These are phyloP conservation scores for Cladorrhinum sp. DNA, from an alignment of 2,329 filamentous ascomycete species.

Conservation along the genomic window DNA sequence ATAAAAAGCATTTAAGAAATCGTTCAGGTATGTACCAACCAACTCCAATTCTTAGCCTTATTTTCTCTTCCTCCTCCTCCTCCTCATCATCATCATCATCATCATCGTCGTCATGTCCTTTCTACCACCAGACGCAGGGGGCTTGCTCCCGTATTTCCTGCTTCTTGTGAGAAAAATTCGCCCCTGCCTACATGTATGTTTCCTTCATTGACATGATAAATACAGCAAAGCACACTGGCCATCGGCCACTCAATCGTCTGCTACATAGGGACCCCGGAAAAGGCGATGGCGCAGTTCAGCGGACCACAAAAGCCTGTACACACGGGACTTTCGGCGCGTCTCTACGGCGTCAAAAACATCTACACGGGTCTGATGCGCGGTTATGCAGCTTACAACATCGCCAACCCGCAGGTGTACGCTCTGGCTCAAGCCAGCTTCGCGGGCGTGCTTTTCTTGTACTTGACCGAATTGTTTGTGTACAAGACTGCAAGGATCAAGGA, in stretches of 20 bases:
- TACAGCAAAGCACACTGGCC: neutral
- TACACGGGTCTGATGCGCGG: slow-evolving; percentile 35
- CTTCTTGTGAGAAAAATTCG: slow-evolving; percentile 25
- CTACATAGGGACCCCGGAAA: slow-evolving; percentile 25
- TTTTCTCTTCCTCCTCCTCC: neutral
- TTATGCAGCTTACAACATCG: slow-evolving; percentile 36
- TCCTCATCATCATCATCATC: neutral
- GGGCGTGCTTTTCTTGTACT: slow-evolving; percentile 33
- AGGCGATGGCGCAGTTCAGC: slow-evolving; percentile 29
- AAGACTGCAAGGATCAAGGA: slow-evolving; percentile 28
- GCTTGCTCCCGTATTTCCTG: slow-evolving; percentile 32
- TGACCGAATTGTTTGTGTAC: slow-evolving; percentile 29
- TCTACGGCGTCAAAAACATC: slow-evolving; percentile 37
- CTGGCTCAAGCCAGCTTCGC: slow-evolving; percentile 32
- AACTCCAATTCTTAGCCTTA: neutral
- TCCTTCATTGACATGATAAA: neutral
- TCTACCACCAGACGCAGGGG: slow-evolving; percentile 10
- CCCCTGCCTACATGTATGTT: too few species aligned
- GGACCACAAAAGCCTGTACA: slow-evolving; percentile 30
- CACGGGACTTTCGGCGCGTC: slow-evolving; percentile 31
- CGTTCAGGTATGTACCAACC: neutral
- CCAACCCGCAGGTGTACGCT: slow-evolving; percentile 33
- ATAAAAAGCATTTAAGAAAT: too few species aligned
- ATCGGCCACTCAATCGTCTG: slow-evolving; percentile 19
- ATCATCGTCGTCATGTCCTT: neutral